Conservation (phyloP, 108 stramenopile genomes). For the Ochromonas danica region DNA sequence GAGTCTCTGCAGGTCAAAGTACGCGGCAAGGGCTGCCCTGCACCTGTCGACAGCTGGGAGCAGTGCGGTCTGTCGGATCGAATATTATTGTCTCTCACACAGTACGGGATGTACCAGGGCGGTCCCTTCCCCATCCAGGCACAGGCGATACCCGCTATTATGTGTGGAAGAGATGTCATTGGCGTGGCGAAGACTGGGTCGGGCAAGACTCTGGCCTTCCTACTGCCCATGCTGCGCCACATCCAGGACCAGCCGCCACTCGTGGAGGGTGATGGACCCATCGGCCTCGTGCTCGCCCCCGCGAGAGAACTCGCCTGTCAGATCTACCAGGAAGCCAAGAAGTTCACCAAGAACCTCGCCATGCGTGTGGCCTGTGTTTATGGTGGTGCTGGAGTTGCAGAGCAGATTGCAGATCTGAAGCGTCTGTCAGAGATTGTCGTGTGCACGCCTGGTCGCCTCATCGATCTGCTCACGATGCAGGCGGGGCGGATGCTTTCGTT, state of each 20-base stretch:
- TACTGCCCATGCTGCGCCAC: slow-evolving; percentile 88
- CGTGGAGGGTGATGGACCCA: slow-evolving; percentile 83
- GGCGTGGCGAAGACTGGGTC: slow-evolving; percentile 97
- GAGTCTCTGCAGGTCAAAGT: slow-evolving; percentile 79
- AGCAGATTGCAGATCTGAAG: slow-evolving; percentile 95
- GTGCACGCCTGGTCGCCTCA: slow-evolving; percentile 94
- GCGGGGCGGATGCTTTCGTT: slow-evolving; percentile 77
- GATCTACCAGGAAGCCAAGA: slow-evolving; percentile 76
- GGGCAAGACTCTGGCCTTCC: slow-evolving; percentile 94
- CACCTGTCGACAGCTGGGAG: slow-evolving; percentile 79
- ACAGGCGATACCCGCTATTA: slow-evolving; percentile 95
- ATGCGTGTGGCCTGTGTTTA: slow-evolving; percentile 83
- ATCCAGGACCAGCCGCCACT: slow-evolving; percentile 89
- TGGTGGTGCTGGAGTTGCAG: slow-evolving; percentile 92
- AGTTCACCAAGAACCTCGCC: slow-evolving; percentile 49
- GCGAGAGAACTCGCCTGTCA: slow-evolving; percentile 94
- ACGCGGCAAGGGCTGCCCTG: slow-evolving; percentile 82
- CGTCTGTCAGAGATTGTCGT: slow-evolving; percentile 92
- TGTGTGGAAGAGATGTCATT: slow-evolving; percentile 96
- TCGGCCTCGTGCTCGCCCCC: slow-evolving; percentile 91
- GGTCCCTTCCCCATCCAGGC: slow-evolving; percentile 96
- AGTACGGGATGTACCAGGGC: slow-evolving; percentile 55
- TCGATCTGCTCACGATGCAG: slow-evolving; percentile 98
- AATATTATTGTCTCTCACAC: slow-evolving; percentile 59
- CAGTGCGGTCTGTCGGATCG: slow-evolving; percentile 87